Evolutionary conservation across 164 flowering plant species (phyloP).

Genomic region (Liquidambar formosana): DNA sequence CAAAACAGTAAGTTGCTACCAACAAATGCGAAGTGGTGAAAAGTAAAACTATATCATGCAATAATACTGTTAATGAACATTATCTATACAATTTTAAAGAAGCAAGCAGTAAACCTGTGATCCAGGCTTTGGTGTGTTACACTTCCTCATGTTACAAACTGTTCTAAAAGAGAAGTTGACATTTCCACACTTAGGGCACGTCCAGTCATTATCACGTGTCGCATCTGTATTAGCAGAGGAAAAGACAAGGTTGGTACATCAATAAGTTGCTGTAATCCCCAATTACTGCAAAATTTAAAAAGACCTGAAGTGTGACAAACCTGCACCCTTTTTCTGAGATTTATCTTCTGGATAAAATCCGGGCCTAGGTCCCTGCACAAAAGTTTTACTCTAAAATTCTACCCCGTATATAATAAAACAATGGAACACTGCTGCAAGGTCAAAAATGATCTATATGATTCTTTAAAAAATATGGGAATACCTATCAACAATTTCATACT

Average conservation of each 20-base stretch:
- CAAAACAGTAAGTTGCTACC: neutral
- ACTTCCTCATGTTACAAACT: conserved; percentile 98
- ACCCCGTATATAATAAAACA: neutral
- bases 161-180: conserved; percentile 93
- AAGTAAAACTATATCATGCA: neutral
- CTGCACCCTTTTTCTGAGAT: conserved; percentile 50
- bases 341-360: conserved; percentile 74
- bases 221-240: conserved; percentile 42
- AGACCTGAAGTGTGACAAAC: conserved; percentile 13
- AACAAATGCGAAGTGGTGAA: neutral
- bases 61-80: neutral
- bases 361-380: conserved; percentile 77
- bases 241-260: conserved; percentile 7
- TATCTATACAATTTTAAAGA: neutral
- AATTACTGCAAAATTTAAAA: neutral
- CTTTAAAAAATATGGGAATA: neutral
- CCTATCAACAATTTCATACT: no score
- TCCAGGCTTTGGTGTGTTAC: conserved; percentile 95
- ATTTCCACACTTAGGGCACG: conserved; percentile 96
- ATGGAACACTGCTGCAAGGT: neutral
- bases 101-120: conserved; percentile 61
- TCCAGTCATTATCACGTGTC: conserved; percentile 91
- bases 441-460: neutral
- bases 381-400: conserved; percentile 5
- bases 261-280: neutral